Base-by-base conservation (phyloP, 2,329 filamentous ascomycete species). In the Hymenoscyphus albidus region DNA sequence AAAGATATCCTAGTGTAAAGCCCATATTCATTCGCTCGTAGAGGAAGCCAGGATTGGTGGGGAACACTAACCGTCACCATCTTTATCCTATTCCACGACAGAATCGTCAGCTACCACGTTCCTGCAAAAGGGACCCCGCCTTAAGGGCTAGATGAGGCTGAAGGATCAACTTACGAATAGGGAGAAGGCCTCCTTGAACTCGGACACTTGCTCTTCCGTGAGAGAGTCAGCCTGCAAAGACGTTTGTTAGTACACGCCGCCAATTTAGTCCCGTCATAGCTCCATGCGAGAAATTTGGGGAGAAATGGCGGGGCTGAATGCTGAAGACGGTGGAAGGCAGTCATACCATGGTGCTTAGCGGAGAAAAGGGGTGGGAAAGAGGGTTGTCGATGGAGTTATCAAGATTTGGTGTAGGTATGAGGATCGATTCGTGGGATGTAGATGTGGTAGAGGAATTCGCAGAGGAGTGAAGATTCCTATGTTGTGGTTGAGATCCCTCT, bases 161-260 rank as follows among this genome's bases (percentile, higher is more conserved):
- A 14, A 61, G 40, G 63, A 55, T 56, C 66, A 63, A 88, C 95
- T 89, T 89, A 99, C 95, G 82, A 99, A 99, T 72, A 99, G 92
- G 79, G 95, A 99, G 84, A 99, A 99, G 63, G 95, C 95, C 85
- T 99, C 95, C 91, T 98, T 99, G 86, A 98, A 99, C 85, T 99
- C 95, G 79, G 95, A 98, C 79, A 99, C 95, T 87, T 99, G 95
- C 84, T 99, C 95, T 86, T 99, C 95, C 75, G 95, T 98, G 77
- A 99, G 90, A 80, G 94, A 94, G 80, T 99, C 95, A 80, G 94
- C 94, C 94, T 98, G 79, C 65, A 70, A 58, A 35, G 13, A 32
- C 35, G 62, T 57, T 27, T 65, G 44, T 72, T 68, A 70, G 68
- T 70, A 65, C 72, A 76, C 64, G 38, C 66, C 66, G 64, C 59